Percentiles rank a stretch among this genome's conserved stretches.
phyloP scores from a whole-genome alignment of 345 rosid genomes.

The Carallia pectinifolia region DNA sequence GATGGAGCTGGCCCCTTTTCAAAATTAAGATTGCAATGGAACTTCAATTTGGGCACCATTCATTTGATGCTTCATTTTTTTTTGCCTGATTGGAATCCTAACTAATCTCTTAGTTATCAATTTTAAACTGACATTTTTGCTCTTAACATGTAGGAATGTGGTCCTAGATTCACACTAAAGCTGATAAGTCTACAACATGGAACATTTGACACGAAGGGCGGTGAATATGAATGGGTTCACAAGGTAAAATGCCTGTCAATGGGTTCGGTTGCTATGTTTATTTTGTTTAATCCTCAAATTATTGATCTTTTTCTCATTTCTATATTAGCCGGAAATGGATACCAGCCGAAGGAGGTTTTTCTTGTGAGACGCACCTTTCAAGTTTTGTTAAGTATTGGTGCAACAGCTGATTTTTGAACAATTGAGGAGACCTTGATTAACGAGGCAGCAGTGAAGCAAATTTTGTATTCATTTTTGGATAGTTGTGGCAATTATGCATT shows the following conservation, averaged over 20 bases:
- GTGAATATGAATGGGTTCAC: conserved; percentile 96
- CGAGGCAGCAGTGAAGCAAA: not conserved
- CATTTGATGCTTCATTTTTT: not conserved
- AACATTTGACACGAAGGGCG: conserved; percentile 79
- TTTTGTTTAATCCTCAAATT: conserved; percentile 2
- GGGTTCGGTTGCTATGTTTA: not conserved
- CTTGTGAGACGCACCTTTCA: conserved; percentile 38
- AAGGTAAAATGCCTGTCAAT: conserved; percentile 47
- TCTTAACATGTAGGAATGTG: conserved; percentile 65
- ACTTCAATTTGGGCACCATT: not conserved
- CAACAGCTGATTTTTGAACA: not conserved
- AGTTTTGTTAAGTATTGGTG: not conserved
- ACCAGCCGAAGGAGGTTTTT: conserved; percentile 95
- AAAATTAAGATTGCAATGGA: not conserved
- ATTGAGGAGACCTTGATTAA: not conserved
- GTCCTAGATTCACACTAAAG: conserved; percentile 86
- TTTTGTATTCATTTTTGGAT: conserved; percentile 12
- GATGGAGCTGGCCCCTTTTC: not conserved
- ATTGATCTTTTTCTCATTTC: not conserved
- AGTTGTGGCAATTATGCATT: not conserved
- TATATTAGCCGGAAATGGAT: conserved; percentile 81
- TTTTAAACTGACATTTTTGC: not conserved
- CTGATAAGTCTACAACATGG: conserved; percentile 80
- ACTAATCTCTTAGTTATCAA: not conserved
- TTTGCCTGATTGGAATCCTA: not conserved